A percentile compares a stretch with the other conserved stretches of the same genome.
Evolutionary conservation across 192 early-diverging fungal species (phyloP).

Genomic region (Coemansia sp.): DNA sequence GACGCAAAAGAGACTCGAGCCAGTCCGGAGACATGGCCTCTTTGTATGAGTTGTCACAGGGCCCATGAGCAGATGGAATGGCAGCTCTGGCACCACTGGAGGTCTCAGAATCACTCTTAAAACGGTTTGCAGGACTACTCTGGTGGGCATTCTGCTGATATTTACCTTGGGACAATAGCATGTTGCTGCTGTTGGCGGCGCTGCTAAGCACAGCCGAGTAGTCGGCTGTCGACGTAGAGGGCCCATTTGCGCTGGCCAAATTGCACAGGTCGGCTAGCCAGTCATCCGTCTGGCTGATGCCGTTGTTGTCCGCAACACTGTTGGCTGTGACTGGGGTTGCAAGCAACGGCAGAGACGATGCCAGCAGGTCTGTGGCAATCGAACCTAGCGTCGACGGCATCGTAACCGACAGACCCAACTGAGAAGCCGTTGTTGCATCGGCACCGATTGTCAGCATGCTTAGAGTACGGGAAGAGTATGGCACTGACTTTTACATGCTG

Average conservation of each 20-base stretch:
- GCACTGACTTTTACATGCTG: slow-evolving; percentile 97
- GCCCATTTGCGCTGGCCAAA: background rate
- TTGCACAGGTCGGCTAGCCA: slow-evolving; percentile 31
- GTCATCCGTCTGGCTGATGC: slow-evolving; percentile 12
- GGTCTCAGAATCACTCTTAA: slow-evolving; percentile 6
- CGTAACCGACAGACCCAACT: background rate
- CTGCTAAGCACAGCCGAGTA: background rate
- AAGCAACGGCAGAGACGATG: too few relatives aligned
- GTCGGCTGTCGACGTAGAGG: background rate
- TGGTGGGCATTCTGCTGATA: slow-evolving; percentile 13
- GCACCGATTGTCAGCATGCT: background rate
- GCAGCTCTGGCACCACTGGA: slow-evolving; percentile 8
- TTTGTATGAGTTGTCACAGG: slow-evolving; percentile 13
- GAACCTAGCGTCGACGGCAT: background rate
- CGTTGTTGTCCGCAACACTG: background rate
- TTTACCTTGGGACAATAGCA: slow-evolving; percentile 27
- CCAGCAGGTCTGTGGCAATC: background rate
- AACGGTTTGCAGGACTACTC: slow-evolving; percentile 3
- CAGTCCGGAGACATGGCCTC: slow-evolving; percentile 6
- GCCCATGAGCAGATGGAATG: slow-evolving; percentile 8
- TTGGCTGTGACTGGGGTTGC: background rate
- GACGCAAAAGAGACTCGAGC: slow-evolving; percentile 18
- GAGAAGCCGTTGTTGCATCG: background rate
- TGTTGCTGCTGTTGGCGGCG: background rate
- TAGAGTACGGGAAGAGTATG: slow-evolving; percentile 72